Evolutionary conservation across 2,329 filamentous ascomycete species (phyloP), one percentile per base, ranked within the genome.

Genomic region (Phyllosticta citrichinensis): DNA sequence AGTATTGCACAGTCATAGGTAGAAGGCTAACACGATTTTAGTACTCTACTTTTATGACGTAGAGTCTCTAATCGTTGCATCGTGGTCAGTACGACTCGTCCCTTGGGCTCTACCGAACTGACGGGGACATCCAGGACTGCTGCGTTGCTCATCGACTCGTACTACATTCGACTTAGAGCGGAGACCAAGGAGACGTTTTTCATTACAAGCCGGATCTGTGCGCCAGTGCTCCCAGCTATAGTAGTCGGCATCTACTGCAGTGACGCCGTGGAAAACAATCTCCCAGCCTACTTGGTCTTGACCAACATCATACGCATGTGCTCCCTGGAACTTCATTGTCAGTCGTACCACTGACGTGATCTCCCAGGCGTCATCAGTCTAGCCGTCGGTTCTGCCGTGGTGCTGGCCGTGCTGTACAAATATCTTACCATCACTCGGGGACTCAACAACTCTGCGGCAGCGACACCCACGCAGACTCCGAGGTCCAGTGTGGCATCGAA

Each of bases 141-240:
- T 35, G 53, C 60, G 5, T 47, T 62, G 6, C 57, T 62, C 55
- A 62, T 62, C 24, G 60, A 56, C 33, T 57, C 60, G 14, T 62
- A 52, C 55, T 33, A 62, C 52, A 57, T 58, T 33, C 33, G 22
- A 27, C 50, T 62, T 8, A 62, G 35, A n/a, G 5, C 33, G 30
- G 27, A 50, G n/a, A 54, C 19, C 11, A 62, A 55, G 10, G 57
- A 58, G n/a, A 27, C 25, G 14, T 57, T 62, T 55, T 62, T 56
- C 17, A 33, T 58, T 17, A 27, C 50, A 27, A 57, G 53, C n/a
- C 57, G 57, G 25, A 24, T 56, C 5, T 55, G 30, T 12, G 60
- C 60, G 33, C 20, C 55, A n/a, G 22, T 55, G 8, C 60, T 62
- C 2, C 60, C 60, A 19, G 56, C 52, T 19, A 25, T 33, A 9